Percentiles rank a stretch among this genome's conserved stretches.
These are phyloP conservation scores for Camelina laxa DNA, from an alignment of 345 rosid species.

Conservation along the genomic window DNA sequence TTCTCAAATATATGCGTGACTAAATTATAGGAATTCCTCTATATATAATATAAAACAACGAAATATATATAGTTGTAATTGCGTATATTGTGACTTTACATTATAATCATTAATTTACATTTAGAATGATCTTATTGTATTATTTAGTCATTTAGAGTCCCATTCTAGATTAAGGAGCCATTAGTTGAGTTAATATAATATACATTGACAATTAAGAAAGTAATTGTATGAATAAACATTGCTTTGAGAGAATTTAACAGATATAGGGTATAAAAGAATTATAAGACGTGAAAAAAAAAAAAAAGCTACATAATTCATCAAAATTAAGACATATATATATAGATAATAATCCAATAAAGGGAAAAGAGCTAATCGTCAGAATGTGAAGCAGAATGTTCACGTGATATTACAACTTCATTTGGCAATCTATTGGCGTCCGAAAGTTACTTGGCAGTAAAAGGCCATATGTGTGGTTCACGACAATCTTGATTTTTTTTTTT, in stretches of 20 bases:
- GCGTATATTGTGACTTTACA: background rate
- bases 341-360: background rate
- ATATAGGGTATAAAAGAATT: background rate
- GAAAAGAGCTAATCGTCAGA: slow-evolving; percentile 21
- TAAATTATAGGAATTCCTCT: too few species aligned
- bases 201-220: background rate
- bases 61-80: too few species aligned
- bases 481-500: background rate
- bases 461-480: slow-evolving; percentile 28
- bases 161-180: background rate
- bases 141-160: background rate
- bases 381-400: slow-evolving; percentile 41
- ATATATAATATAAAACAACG: too few species aligned
- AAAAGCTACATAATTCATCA: background rate
- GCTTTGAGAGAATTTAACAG: background rate
- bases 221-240: background rate
- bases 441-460: slow-evolving; percentile 26
- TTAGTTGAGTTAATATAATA: background rate
- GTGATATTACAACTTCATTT: slow-evolving; percentile 30
- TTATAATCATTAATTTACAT: background rate
- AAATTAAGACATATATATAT: background rate
- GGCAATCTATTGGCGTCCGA: slow-evolving; percentile 32
- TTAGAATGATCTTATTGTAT: background rate
- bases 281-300: background rate
- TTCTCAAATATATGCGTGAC: background rate